These are phyloP conservation scores for Hamamelis virginiana DNA, from an alignment of 164 flowering plant genomes.

Conservation along the genomic window DNA sequence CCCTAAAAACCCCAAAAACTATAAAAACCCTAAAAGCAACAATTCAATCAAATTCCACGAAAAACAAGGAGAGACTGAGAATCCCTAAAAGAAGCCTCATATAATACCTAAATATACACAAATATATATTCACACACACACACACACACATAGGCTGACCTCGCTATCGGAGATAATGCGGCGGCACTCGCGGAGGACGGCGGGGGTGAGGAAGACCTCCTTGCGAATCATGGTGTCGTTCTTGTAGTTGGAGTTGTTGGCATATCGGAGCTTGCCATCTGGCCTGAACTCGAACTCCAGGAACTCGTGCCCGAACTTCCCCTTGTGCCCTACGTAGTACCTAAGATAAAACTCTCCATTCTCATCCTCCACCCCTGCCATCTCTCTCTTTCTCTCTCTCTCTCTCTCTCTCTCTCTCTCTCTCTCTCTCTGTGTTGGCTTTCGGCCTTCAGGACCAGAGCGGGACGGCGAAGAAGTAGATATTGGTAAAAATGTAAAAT, in stretches of 20 bases:
- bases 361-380: conserved; percentile 36
- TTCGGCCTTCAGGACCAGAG: too few relatives aligned
- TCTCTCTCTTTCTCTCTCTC: conserved; percentile 12
- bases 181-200: conserved; percentile 85
- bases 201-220: conserved; percentile 84
- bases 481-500: too few relatives aligned
- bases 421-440: neutral
- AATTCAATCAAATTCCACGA: neutral
- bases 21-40: too few relatives aligned
- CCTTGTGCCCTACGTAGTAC: conserved; percentile 95
- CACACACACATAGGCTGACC: conserved; percentile 27
- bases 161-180: conserved; percentile 89
- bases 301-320: conserved; percentile 93
- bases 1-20: too few relatives aligned
- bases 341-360: conserved; percentile 65
- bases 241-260: conserved; percentile 98
- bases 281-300: conserved; percentile 92
- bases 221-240: conserved; percentile 97
- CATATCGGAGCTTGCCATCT: conserved; percentile 90
- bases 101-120: neutral
- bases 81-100: neutral
- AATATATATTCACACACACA: neutral
- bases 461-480: too few relatives aligned
- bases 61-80: neutral
- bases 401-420: neutral